Percentiles rank a stretch among this genome's conserved stretches.
Evolutionary conservation across 768 basidiomycete species (phyloP).

Genomic region (Lactifluus hygrophoroides): DNA sequence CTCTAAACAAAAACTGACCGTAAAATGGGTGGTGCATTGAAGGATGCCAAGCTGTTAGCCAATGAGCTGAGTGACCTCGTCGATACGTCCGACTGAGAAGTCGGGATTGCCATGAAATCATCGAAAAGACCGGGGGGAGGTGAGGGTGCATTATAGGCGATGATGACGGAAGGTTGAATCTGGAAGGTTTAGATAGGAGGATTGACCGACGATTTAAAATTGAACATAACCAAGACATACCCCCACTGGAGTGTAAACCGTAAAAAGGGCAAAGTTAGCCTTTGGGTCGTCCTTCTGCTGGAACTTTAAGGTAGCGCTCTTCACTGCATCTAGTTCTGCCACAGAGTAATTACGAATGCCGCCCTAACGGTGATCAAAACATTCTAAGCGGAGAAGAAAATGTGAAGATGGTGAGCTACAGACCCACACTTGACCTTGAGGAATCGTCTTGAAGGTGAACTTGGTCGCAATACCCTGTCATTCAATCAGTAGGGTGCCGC

Average conservation of each 20-base stretch:
- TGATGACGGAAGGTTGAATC: neutral
- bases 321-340: neutral
- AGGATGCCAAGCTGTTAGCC: neutral
- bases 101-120: too few species aligned
- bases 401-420: neutral
- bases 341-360: neutral
- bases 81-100: neutral
- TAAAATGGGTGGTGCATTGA: neutral
- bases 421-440: too few species aligned
- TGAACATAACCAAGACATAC: too few species aligned
- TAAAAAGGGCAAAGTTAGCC: neutral
- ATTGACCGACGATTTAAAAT: neutral
- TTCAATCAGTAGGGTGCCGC: neutral
- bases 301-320: neutral
- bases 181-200: neutral
- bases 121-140: too few species aligned
- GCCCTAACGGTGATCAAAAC: neutral
- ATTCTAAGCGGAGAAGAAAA: too few species aligned
- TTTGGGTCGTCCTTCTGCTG: slow-evolving; percentile 4
- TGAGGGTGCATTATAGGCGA: slow-evolving; percentile 16
- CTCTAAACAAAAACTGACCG: neutral
- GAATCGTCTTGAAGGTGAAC: too few species aligned
- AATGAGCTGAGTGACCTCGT: neutral
- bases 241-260: neutral
- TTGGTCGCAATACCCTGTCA: slow-evolving; percentile 3